A percentile compares a stretch with the other conserved stretches of the same genome.
phyloP scores from a whole-genome alignment of 305 asterid species.

The Fraxinus nigra region DNA sequence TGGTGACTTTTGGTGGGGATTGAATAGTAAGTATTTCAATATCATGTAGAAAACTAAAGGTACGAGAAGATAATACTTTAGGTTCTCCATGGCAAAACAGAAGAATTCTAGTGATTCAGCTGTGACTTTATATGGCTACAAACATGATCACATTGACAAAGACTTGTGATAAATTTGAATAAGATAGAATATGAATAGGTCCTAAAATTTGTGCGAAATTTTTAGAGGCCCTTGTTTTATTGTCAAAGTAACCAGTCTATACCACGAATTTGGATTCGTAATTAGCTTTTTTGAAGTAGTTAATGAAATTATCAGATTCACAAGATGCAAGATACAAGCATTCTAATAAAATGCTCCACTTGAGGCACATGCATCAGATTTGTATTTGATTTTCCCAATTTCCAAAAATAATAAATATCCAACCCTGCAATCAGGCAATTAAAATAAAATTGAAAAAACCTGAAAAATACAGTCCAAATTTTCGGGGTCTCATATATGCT shows the following conservation, averaged over 20 bases:
- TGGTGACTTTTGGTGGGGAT: conserved; percentile 16
- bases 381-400: no score
- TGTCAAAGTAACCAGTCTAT: no score
- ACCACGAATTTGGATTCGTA: background rate
- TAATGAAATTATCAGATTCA: no score
- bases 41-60: conserved; percentile 5
- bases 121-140: background rate
- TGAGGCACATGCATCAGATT: background rate
- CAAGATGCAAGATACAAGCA: background rate
- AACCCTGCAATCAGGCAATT: no score
- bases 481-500: no score
- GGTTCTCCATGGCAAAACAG: conserved; percentile 24
- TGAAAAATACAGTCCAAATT: no score
- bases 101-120: background rate
- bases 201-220: background rate
- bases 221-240: background rate
- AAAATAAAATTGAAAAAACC: no score
- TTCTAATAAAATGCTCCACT: background rate
- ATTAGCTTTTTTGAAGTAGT: no score
- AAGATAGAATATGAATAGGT: background rate
- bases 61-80: background rate
- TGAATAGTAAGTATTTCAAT: conserved; percentile 13
- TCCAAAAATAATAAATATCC: no score
- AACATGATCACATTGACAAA: background rate
- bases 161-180: background rate